Conservation (phyloP, 176 grass and related monocot species). For the Oryza officinalis region DNA sequence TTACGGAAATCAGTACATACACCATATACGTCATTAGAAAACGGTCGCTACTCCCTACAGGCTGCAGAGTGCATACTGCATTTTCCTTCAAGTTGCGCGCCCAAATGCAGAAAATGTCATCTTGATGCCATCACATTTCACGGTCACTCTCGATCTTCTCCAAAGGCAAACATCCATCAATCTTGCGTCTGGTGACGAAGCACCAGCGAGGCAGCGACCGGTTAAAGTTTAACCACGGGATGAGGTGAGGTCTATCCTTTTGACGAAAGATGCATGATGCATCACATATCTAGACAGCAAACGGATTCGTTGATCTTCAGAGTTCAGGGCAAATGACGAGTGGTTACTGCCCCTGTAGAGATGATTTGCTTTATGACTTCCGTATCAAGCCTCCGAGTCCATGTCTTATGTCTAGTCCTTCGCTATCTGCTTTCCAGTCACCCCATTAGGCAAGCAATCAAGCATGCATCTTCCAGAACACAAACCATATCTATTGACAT, state of each 20-base stretch:
- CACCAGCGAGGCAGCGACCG: background rate
- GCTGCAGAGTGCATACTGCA: background rate
- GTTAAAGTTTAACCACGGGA: conserved; percentile 11
- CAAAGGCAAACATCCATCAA: background rate
- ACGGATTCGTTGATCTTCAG: background rate
- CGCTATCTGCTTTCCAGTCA: conserved; percentile 2
- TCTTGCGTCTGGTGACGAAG: background rate
- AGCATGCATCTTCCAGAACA: conserved; percentile 37
- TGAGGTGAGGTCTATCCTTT: background rate
- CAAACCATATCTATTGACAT: background rate
- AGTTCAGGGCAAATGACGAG: background rate
- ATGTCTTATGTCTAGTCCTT: background rate
- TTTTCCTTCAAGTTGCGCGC: background rate
- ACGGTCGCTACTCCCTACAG: too few species aligned
- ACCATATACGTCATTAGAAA: background rate
- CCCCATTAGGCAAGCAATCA: conserved; percentile 22
- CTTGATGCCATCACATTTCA: background rate
- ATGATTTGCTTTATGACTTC: conserved; percentile 24
- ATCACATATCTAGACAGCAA: background rate
- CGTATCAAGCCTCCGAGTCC: background rate
- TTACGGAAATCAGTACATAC: background rate
- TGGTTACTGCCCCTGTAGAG: background rate
- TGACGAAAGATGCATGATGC: background rate
- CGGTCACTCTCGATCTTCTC: background rate
- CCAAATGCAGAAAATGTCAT: background rate